These are phyloP conservation scores for Metarhizium brunneum DNA, from an alignment of 2,329 filamentous ascomycete genomes.

Conservation along the genomic window DNA sequence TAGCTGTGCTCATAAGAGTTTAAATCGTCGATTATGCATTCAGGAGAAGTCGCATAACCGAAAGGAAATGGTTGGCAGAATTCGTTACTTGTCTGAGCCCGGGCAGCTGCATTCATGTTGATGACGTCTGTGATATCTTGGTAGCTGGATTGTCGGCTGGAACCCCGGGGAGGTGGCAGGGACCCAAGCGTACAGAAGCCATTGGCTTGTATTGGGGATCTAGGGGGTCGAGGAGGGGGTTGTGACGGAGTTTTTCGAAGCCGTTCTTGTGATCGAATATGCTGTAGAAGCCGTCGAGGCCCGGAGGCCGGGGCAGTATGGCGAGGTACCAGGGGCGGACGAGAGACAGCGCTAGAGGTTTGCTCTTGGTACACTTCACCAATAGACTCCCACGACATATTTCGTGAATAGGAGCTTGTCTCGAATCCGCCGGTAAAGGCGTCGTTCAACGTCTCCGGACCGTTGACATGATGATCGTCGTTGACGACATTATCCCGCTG, in stretches of 20 bases:
- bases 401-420: not conserved
- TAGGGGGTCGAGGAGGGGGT: conserved; percentile 31
- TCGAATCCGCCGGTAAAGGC: not conserved
- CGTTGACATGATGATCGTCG: conserved; percentile 11
- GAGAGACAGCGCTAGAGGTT: not conserved
- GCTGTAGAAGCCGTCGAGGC: conserved; percentile 29
- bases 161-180: conserved; percentile 42
- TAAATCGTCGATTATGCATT: conserved; percentile 8
- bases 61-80: conserved; percentile 38
- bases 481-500: conserved; percentile 37
- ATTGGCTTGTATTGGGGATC: conserved; percentile 31
- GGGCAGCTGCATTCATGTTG: conserved; percentile 25
- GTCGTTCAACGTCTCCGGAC: not conserved
- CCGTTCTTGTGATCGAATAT: conserved; percentile 40
- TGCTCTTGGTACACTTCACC: not conserved
- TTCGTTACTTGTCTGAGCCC: conserved; percentile 34
- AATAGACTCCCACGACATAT: conserved; percentile 24
- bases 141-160: conserved; percentile 43
- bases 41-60: conserved; percentile 14
- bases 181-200: conserved; percentile 26
- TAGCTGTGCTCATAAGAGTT: not conserved
- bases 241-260: conserved; percentile 38
- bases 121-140: conserved; percentile 30
- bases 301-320: conserved; percentile 14
- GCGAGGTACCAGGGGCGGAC: conserved; percentile 10